Conservation (phyloP, 1,284 basidiomycete genomes). For the Anthracocystis walkeri region DNA sequence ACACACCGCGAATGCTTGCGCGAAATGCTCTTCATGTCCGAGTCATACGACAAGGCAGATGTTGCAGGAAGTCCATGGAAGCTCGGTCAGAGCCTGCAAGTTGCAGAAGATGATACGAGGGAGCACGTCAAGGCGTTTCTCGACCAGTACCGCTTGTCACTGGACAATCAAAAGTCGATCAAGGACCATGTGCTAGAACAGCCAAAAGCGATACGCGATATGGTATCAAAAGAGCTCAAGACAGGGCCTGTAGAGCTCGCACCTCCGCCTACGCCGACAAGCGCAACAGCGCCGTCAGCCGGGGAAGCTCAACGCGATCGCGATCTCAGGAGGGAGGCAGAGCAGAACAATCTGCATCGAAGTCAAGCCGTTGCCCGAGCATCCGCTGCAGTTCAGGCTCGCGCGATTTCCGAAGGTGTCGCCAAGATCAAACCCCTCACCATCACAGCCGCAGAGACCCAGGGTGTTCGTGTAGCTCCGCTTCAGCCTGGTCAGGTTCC, state of each 20-base stretch:
- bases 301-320: slow-evolving; percentile 43
- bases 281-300: slow-evolving; percentile 28
- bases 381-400: slow-evolving; percentile 43
- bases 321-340: slow-evolving; percentile 35
- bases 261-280: slow-evolving; percentile 45
- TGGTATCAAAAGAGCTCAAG: slow-evolving; percentile 37
- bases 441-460: slow-evolving; percentile 36
- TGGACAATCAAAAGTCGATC: slow-evolving; percentile 35
- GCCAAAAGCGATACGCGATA: slow-evolving; percentile 34
- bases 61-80: slow-evolving; percentile 48
- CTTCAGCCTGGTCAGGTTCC: slow-evolving; percentile 50
- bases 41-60: slow-evolving; percentile 31
- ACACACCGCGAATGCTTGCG: slow-evolving; percentile 33
- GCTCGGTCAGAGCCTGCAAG: slow-evolving; percentile 32
- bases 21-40: slow-evolving; percentile 52
- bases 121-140: slow-evolving; percentile 38
- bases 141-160: slow-evolving; percentile 19
- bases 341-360: slow-evolving; percentile 27
- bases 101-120: slow-evolving; percentile 31
- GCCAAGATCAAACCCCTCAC: slow-evolving; percentile 49
- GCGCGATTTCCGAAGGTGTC: slow-evolving; percentile 34
- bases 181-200: slow-evolving; percentile 27
- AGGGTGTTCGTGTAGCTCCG: slow-evolving; percentile 47
- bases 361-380: slow-evolving; percentile 42
- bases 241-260: slow-evolving; percentile 36